A percentile compares a stretch with the other conserved stretches of the same genome.
Evolutionary conservation across 164 flowering plant genomes (phyloP).

Genomic region (Platanus orientalis): DNA sequence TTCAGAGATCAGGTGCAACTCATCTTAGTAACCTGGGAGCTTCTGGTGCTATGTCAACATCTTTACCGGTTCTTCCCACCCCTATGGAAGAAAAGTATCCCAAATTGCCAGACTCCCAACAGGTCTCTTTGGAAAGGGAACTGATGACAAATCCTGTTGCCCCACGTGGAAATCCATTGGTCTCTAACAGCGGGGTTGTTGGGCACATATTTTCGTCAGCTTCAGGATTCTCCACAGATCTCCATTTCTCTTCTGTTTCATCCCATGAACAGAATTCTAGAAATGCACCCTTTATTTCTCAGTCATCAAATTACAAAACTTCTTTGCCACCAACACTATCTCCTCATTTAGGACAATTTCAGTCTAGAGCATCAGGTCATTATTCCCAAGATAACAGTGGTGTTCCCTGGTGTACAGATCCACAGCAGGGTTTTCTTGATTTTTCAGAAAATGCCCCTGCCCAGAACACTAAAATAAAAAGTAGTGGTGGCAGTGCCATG

Average conservation of each 20-base stretch:
- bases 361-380: constrained; percentile 36
- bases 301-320: constrained; percentile 33
- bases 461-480: constrained; percentile 45
- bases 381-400: constrained; percentile 37
- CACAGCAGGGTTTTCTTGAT: constrained; percentile 56
- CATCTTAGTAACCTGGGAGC: constrained; percentile 42
- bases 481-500: constrained; percentile 27
- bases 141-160: constrained; percentile 29
- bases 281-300: constrained; percentile 47
- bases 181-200: constrained; percentile 50
- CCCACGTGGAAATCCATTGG: constrained; percentile 31
- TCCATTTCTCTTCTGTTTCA: constrained; percentile 60
- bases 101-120: constrained; percentile 52
- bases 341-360: constrained; percentile 39
- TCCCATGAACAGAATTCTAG: constrained; percentile 40
- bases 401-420: constrained; percentile 63
- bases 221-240: constrained; percentile 62
- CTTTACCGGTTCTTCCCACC: constrained; percentile 51
- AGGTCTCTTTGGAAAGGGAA: constrained; percentile 48
- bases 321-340: constrained; percentile 35
- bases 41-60: constrained; percentile 49
- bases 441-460: constrained; percentile 37
- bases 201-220: constrained; percentile 77
- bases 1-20: constrained; percentile 48
- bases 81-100: constrained; percentile 48